These are phyloP conservation scores for Magnolia changhungtana DNA, from an alignment of 164 flowering plant genomes.

Conservation along the genomic window DNA sequence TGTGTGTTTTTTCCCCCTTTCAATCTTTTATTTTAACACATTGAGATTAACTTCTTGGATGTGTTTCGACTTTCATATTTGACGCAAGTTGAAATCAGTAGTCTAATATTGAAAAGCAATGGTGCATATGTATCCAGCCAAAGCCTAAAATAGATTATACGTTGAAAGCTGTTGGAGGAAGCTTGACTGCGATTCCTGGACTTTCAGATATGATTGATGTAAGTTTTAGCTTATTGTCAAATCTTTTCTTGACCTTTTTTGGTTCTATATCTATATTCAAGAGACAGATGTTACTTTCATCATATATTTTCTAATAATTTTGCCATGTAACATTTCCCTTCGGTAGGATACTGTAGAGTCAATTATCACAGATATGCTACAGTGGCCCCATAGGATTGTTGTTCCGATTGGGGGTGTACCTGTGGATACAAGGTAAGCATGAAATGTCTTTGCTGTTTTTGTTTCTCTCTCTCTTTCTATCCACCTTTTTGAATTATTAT, in stretches of 20 bases:
- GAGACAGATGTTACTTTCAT: not conserved
- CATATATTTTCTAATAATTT: not conserved
- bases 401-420: constrained; percentile 93
- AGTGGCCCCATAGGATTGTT: constrained; percentile 99
- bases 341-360: constrained; percentile 84
- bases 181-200: constrained; percentile 95
- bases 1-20: no score
- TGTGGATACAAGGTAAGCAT: constrained; percentile 73
- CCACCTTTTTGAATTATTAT: not conserved
- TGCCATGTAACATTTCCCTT: not conserved
- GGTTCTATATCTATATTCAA: no score
- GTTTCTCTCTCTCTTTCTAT: not conserved
- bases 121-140: constrained; percentile 46
- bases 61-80: no score
- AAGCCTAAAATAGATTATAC: constrained; percentile 91
- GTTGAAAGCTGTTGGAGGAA: constrained; percentile 97
- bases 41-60: not conserved
- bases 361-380: constrained; percentile 88
- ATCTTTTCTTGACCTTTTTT: not conserved
- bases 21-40: no score
- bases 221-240: constrained; percentile 24
- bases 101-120: constrained; percentile 6
- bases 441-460: not conserved
- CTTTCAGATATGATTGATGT: constrained; percentile 98
- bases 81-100: not conserved